A percentile compares a stretch with the other conserved stretches of the same genome.
These are phyloP conservation scores for Hanseniaspora taiwanica DNA, from an alignment of 805 yeast genomes.

Conservation along the genomic window DNA sequence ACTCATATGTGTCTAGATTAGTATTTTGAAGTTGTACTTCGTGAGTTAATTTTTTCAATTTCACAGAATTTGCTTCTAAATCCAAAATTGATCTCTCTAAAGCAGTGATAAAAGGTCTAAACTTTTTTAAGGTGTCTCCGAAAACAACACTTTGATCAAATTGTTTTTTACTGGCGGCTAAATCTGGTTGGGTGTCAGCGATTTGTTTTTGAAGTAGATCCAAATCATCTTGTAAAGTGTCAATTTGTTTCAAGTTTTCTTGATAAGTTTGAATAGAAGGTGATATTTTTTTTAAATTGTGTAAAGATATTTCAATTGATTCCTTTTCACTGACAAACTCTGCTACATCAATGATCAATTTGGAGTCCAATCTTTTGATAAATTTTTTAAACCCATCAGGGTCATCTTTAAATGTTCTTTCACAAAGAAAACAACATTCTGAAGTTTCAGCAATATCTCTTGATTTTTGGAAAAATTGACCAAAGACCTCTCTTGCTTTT, in stretches of 20 bases:
- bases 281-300: constrained; percentile 9
- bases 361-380: constrained; percentile 3
- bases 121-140: constrained; percentile 1
- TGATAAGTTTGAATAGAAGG: constrained; percentile 9
- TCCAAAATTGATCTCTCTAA: constrained; percentile 18
- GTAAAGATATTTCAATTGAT: constrained; percentile 19
- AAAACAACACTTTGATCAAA: not conserved
- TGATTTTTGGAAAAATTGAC: constrained; percentile 58
- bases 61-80: constrained; percentile 10
- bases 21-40: constrained; percentile 15
- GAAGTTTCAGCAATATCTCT: constrained; percentile 43
- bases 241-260: not conserved
- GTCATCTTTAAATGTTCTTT: constrained; percentile 36
- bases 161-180: not conserved
- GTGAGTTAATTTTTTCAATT: constrained; percentile 13
- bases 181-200: not conserved
- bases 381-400: not conserved
- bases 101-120: constrained; percentile 21
- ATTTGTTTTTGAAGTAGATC: not conserved
- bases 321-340: constrained; percentile 13
- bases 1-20: constrained; percentile 12
- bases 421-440: constrained; percentile 60
- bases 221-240: not conserved
- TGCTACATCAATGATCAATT: constrained; percentile 6
- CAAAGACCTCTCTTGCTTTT: constrained; percentile 49